Percentiles rank a stretch among this genome's conserved stretches.
Evolutionary conservation across 169 alveolate genomes (phyloP).

Genomic region (Besnoitia besnoiti): DNA sequence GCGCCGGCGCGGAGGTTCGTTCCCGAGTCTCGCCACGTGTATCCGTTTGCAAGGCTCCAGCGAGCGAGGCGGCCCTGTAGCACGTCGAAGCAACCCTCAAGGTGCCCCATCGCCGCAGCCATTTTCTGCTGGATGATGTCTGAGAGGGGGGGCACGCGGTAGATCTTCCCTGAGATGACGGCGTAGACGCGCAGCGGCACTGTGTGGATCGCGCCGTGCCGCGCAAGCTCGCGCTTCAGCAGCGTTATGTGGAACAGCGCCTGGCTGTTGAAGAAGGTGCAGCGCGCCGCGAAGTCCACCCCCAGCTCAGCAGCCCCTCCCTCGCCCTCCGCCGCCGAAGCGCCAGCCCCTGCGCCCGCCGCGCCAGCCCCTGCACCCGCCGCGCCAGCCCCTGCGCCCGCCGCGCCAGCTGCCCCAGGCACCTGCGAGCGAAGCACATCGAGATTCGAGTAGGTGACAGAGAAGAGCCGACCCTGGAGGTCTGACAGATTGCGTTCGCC

Average conservation of each 20-base stretch:
- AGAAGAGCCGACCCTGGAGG: background rate
- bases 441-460: slow-evolving; percentile 8
- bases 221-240: slow-evolving; percentile 2
- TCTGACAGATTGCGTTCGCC: background rate
- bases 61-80: slow-evolving; percentile 36
- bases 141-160: slow-evolving; percentile 24
- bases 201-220: slow-evolving; percentile 25
- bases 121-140: slow-evolving; percentile 5
- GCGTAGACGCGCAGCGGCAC: slow-evolving; percentile 27
- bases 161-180: background rate
- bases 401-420: background rate
- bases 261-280: background rate
- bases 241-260: slow-evolving; percentile 39
- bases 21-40: background rate
- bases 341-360: background rate
- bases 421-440: slow-evolving; percentile 6
- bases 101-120: slow-evolving; percentile 20
- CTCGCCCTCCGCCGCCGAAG: background rate
- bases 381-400: too few species aligned
- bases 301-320: background rate
- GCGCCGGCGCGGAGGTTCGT: background rate
- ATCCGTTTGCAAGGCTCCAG: slow-evolving; percentile 16
- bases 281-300: background rate
- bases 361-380: background rate
- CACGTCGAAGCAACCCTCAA: slow-evolving; percentile 19